phyloP scores from a whole-genome alignment of 2,329 filamentous ascomycete species.

The Fusarium sp. region DNA sequence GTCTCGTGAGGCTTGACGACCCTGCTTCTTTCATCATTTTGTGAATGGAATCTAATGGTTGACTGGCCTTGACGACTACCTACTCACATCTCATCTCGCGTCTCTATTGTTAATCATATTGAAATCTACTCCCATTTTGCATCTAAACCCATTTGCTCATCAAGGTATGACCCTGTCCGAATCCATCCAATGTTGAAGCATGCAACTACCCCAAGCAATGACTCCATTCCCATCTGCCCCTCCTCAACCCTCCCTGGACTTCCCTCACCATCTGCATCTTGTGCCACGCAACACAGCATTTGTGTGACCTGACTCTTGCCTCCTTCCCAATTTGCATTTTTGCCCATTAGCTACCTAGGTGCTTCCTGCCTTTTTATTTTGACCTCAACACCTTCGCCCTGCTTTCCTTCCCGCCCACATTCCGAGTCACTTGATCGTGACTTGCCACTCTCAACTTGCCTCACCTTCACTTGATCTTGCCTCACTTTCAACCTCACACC shows the following conservation, averaged over 20 bases:
- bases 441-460: background rate
- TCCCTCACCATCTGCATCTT: background rate
- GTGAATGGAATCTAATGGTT: background rate
- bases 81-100: background rate
- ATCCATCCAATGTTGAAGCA: constrained; percentile 8
- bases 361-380: background rate
- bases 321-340: constrained; percentile 1
- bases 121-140: background rate
- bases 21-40: background rate
- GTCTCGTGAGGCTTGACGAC: constrained; percentile 31
- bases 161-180: constrained; percentile 30
- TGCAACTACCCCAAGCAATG: constrained; percentile 23
- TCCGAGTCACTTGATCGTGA: background rate
- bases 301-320: constrained; percentile 7
- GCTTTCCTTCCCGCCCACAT: background rate
- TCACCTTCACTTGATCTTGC: background rate
- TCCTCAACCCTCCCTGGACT: constrained; percentile 30
- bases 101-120: background rate
- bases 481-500: background rate
- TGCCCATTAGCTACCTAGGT: background rate
- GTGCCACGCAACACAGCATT: background rate
- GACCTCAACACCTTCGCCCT: background rate
- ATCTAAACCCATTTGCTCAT: background rate
- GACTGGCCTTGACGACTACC: background rate
- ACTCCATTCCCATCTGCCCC: constrained; percentile 29